Percentiles rank a stretch among this genome's conserved stretches.
phyloP scores from a whole-genome alignment of 2,329 filamentous ascomycete genomes.

The Furcasterigmium furcatum region DNA sequence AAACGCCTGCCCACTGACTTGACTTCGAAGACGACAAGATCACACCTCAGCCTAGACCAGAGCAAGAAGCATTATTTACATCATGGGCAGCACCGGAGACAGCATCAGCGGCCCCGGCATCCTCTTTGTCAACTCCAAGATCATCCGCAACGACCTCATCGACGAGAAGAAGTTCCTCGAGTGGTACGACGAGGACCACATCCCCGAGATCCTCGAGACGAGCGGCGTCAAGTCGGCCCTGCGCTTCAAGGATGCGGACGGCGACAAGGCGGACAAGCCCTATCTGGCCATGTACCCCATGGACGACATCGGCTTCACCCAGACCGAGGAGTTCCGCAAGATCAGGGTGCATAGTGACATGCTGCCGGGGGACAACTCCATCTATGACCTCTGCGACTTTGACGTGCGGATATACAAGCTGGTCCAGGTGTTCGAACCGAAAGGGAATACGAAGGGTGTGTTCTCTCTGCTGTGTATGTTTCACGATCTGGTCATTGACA shows the following conservation, averaged over 20 bases:
- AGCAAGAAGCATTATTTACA: no score
- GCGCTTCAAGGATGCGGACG: slow-evolving; percentile 24
- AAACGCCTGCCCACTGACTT: no score
- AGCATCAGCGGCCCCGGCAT: slow-evolving; percentile 19
- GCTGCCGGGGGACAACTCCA: slow-evolving; percentile 14
- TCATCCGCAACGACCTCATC: slow-evolving; percentile 21
- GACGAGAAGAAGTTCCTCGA: slow-evolving; percentile 23
- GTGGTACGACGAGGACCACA: slow-evolving; percentile 37
- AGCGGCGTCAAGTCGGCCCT: slow-evolving; percentile 26
- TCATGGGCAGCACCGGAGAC: not conserved
- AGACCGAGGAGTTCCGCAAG: slow-evolving; percentile 25
- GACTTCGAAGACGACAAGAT: no score
- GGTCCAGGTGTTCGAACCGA: slow-evolving; percentile 16
- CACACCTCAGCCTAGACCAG: no score
- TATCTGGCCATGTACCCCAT: slow-evolving; percentile 32
- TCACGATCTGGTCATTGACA: slow-evolving; percentile 1
- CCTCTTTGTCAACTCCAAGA: slow-evolving; percentile 23
- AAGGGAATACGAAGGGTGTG: slow-evolving; percentile 15
- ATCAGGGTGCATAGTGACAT: slow-evolving; percentile 26
- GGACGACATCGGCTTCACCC: slow-evolving; percentile 27
- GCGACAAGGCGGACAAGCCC: slow-evolving; percentile 19
- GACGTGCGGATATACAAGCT: slow-evolving; percentile 16
- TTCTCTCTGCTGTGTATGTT: not conserved
- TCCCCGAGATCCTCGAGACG: slow-evolving; percentile 28
- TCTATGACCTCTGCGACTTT: slow-evolving; percentile 17